Percentiles rank a stretch among this genome's conserved stretches.
phyloP scores from a whole-genome alignment of 2,329 filamentous ascomycete species.

The Fusarium nisikadoi region DNA sequence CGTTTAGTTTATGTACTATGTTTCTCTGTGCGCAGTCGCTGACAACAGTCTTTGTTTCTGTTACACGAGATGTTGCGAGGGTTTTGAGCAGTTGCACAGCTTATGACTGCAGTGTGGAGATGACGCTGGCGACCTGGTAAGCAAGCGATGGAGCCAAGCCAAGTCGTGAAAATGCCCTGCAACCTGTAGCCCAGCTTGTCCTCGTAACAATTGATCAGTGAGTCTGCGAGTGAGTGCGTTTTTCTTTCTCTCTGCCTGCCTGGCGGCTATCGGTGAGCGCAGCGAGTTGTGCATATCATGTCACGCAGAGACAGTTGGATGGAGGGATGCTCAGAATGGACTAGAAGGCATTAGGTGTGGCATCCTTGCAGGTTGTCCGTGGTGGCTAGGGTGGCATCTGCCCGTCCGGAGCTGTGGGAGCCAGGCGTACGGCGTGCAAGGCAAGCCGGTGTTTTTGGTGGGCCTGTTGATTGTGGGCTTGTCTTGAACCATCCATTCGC shows the following conservation, averaged over 20 bases:
- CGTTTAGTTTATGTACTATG: conserved; percentile 4
- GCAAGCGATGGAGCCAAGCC: conserved; percentile 9
- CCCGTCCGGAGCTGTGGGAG: conserved; percentile 39
- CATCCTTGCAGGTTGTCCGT: conserved; percentile 25
- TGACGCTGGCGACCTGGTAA: conserved; percentile 36
- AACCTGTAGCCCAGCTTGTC: background rate
- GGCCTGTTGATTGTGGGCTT: conserved; percentile 31
- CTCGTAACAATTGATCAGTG: background rate
- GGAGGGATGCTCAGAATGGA: conserved; percentile 16
- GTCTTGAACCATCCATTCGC: conserved; percentile 34
- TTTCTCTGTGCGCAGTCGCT: background rate
- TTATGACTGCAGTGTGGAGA: conserved; percentile 33
- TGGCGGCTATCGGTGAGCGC: conserved; percentile 31
- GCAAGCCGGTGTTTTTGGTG: conserved; percentile 42
- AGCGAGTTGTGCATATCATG: conserved; percentile 42
- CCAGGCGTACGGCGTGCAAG: conserved; percentile 27
- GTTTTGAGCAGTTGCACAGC: conserved; percentile 25
- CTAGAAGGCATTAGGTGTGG: conserved; percentile 34
- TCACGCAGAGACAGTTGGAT: conserved; percentile 40
- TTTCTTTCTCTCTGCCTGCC: conserved; percentile 30
- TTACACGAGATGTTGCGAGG: conserved; percentile 19
- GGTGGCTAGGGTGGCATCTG: conserved; percentile 43
- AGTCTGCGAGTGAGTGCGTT: background rate
- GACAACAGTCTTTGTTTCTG: conserved; percentile 9
- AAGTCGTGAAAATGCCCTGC: conserved; percentile 11